A percentile compares a stretch with the other conserved stretches of the same genome.
These are phyloP conservation scores for Yarrowia porcina DNA, from an alignment of 805 yeast genomes.

Conservation along the genomic window DNA sequence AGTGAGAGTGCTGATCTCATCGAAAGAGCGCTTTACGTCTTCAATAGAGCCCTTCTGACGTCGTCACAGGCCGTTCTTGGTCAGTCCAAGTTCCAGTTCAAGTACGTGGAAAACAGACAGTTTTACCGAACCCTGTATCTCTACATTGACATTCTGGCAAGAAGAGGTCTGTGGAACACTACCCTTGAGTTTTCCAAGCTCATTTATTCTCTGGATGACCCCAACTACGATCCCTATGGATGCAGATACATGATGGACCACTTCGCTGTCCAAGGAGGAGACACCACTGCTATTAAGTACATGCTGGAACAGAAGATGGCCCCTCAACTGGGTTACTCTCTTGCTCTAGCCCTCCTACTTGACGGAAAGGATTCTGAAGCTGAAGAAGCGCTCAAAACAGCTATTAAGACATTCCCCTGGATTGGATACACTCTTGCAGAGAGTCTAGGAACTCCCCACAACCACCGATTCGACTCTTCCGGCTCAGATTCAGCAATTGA, in stretches of 20 bases:
- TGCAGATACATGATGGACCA: slow-evolving; percentile 79
- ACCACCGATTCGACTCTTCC: neutral
- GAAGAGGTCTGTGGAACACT: slow-evolving; percentile 71
- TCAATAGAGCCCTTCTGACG: slow-evolving; percentile 67
- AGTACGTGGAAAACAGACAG: slow-evolving; percentile 68
- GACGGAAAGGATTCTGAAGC: slow-evolving; percentile 6
- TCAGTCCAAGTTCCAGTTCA: slow-evolving; percentile 69
- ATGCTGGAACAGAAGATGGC: slow-evolving; percentile 1
- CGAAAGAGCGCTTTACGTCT: slow-evolving; percentile 74
- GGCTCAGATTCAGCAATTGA: slow-evolving; percentile 13
- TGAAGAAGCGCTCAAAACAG: slow-evolving; percentile 2
- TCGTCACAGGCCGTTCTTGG: slow-evolving; percentile 51
- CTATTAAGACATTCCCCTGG: slow-evolving; percentile 23
- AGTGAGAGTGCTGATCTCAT: slow-evolving; percentile 64
- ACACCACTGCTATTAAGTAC: slow-evolving; percentile 33
- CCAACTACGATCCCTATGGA: slow-evolving; percentile 75
- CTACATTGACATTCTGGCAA: slow-evolving; percentile 65
- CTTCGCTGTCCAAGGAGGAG: slow-evolving; percentile 65
- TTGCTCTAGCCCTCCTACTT: neutral
- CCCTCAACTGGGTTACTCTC: slow-evolving; percentile 13
- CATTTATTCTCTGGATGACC: slow-evolving; percentile 54
- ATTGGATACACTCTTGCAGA: slow-evolving; percentile 23
- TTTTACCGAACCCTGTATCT: slow-evolving; percentile 72
- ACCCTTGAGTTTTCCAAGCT: slow-evolving; percentile 74
- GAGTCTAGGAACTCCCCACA: neutral